These are phyloP conservation scores for Saccharomycodes ludwigii DNA, from an alignment of 805 yeast species.

Conservation along the genomic window DNA sequence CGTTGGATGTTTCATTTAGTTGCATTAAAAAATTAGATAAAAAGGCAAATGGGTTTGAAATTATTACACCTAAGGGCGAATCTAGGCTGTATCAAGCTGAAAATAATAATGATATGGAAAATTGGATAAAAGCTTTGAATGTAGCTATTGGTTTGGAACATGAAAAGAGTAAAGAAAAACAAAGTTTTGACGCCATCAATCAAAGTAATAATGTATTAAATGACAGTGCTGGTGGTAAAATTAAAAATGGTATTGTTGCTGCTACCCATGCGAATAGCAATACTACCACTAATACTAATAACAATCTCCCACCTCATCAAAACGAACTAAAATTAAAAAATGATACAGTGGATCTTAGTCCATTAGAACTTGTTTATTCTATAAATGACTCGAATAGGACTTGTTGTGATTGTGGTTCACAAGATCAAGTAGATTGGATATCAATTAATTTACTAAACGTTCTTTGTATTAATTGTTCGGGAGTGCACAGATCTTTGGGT, in stretches of 20 bases:
- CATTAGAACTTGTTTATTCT: no score
- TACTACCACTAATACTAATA: no score
- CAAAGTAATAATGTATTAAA: no score
- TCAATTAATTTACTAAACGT: slow-evolving; percentile 62
- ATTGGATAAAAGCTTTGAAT: slow-evolving; percentile 58
- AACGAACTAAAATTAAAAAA: no score
- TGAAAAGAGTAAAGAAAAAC: no score
- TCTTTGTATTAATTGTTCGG: slow-evolving; percentile 76
- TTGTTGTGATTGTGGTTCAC: slow-evolving; percentile 74
- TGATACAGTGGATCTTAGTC: no score
- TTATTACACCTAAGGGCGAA: slow-evolving; percentile 52
- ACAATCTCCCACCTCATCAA: no score
- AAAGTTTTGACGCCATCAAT: no score
- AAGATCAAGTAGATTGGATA: slow-evolving; percentile 70
- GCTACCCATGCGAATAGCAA: no score
- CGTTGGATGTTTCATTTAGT: slow-evolving; percentile 61
- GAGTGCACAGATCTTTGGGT: slow-evolving; percentile 80
- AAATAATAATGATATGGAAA: slow-evolving; percentile 48
- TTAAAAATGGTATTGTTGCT: no score
- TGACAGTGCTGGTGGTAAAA: no score
- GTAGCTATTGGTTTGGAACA: slow-evolving; percentile 38
- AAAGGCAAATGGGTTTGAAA: slow-evolving; percentile 41
- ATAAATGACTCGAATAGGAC: slow-evolving; percentile 40
- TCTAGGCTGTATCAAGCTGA: slow-evolving; percentile 66
- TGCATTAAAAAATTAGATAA: slow-evolving; percentile 35